Evolutionary conservation across 768 basidiomycete genomes (phyloP), one percentile per base, ranked within the genome.

Genomic region (Lactarius trivialis): DNA sequence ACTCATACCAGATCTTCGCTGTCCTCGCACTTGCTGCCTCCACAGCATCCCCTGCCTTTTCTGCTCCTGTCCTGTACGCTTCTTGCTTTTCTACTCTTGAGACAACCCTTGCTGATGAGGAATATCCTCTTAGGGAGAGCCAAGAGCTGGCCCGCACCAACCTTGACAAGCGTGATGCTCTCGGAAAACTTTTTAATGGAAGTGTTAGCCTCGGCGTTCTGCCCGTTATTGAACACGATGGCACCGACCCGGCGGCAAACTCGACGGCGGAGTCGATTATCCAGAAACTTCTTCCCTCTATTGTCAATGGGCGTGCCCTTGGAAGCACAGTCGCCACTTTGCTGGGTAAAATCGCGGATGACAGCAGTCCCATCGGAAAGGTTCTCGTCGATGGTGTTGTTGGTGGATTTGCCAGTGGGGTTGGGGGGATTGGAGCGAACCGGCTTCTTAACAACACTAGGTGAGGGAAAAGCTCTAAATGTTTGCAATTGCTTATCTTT

Each of bases 1-100:
- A 2, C 36, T 57, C 41, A 28, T 45, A 28, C 15, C 21, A 19
- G 24, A 53, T 32, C 6, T 28, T 62, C 33, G 56, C 50, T 15
- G 19, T 58, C 43, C 26, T 57, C n/a, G 33, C 39, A 33, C 50
- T 57, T 14, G 61, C 56, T 34, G 33, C 33, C 2, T 62, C 56
- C 3, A 19, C 32, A 7, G n/a, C 26, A 24, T 17, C 61, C 34
- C 39, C 51, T 26, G 56, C 26, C 14, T 4, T 57, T 12, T 15
- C 56, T 21, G 41, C 39, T n/a, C 56, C 61, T 17, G 12, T 56
- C 24, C 37, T 1, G 50, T 51, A 51, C 17, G 50, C 19, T 19
- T 11, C 19, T 0, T 17, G 1, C n/a, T n/a, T 51, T 28, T 28
- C 19, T 7, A 30, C 17, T 48, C 24, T 21, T 4, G 28, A 28